Evolutionary conservation across 805 yeast species (phyloP).

Genomic region (Candida maltosa): DNA sequence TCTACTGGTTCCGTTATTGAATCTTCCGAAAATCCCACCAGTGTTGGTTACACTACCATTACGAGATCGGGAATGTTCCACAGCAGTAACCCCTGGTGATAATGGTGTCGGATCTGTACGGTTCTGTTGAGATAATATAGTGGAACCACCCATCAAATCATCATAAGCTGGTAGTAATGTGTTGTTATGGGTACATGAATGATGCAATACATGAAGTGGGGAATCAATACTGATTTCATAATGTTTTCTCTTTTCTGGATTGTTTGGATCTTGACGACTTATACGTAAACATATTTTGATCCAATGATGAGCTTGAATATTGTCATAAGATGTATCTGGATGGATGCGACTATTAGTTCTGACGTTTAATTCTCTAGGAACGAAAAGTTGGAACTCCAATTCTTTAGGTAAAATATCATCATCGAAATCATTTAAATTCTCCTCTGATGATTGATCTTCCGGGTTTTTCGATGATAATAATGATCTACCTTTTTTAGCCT

Average conservation of each 20-base stretch:
- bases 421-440: slow-evolving; percentile 22
- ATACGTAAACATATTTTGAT: slow-evolving; percentile 82
- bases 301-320: slow-evolving; percentile 93
- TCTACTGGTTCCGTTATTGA: background rate
- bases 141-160: slow-evolving; percentile 10
- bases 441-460: slow-evolving; percentile 21
- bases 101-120: slow-evolving; percentile 30
- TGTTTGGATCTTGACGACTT: slow-evolving; percentile 59
- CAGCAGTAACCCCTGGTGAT: slow-evolving; percentile 53
- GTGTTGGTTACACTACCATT: slow-evolving; percentile 5
- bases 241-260: slow-evolving; percentile 68
- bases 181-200: slow-evolving; percentile 76
- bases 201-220: slow-evolving; percentile 80
- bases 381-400: slow-evolving; percentile 79
- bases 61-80: slow-evolving; percentile 26
- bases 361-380: slow-evolving; percentile 66
- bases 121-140: background rate
- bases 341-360: slow-evolving; percentile 52
- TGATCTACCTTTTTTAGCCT: slow-evolving; percentile 51
- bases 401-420: slow-evolving; percentile 70
- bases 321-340: slow-evolving; percentile 80
- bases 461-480: slow-evolving; percentile 42
- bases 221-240: slow-evolving; percentile 94
- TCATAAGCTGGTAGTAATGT: slow-evolving; percentile 75
- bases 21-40: background rate